Evolutionary conservation across 2,329 filamentous ascomycete species (phyloP), one percentile per base, ranked within the genome.

Genomic region (Triangularia setosa): DNA sequence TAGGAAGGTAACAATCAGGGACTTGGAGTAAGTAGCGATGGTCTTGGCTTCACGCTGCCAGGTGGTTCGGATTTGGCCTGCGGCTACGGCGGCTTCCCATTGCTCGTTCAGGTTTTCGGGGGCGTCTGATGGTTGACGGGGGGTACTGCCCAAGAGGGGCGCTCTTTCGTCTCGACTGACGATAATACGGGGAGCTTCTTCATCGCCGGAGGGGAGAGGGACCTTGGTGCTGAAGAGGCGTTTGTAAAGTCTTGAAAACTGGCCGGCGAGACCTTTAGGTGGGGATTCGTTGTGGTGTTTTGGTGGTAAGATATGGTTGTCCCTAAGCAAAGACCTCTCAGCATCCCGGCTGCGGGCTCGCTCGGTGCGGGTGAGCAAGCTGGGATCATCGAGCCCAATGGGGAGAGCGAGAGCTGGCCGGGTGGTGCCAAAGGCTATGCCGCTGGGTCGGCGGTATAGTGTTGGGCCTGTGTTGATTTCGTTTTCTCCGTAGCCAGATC

Each of bases 41-140:
- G 93, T 93, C 79, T 93, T 93, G 52, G 90, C 83, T 80, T 98
- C 94, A 67, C 93, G 87, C 76, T 90, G 89, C 93, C 93, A 98
- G 4, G 92, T 96, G 4, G 93, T 97, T 61, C 89, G 88, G 69
- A 98, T 93, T 73, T 87, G 85, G 11, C 93, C 92, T 0, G 90
- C 85, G 0, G 87, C 84, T 11, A 97, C 90, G 0, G 93, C 94
- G 67, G 93, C 90, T 67, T 94, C 89, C 92, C 92, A 96, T 73
- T 91, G 89, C 71, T 87, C 83, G 69, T 90, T 86, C 59, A 93
- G 80, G 60, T 84, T 81, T 55, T 87, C 85, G 4, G 78, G 80
- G 63, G 80, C 80, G 44, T 68, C 18, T 77, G 77, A 62, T 16
- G 33, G 30, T 4, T 55, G 61, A 25, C 66, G 61, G 53, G 58